These are phyloP conservation scores for Plasmodium adleri DNA, from an alignment of 169 alveolate genomes.

Conservation along the genomic window DNA sequence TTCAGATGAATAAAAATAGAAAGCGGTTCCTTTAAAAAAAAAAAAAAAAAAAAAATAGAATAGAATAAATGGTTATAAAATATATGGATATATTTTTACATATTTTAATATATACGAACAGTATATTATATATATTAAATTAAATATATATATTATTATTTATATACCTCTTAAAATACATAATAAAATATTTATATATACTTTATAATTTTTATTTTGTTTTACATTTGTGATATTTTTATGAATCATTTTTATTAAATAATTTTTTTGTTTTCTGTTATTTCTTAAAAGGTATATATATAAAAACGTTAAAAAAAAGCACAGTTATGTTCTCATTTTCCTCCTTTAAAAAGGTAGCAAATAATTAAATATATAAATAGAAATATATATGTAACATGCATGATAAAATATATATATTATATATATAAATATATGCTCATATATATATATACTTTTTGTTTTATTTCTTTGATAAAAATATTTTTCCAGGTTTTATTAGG, in stretches of 20 bases:
- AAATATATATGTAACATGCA: neutral
- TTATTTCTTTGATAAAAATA: too few species aligned
- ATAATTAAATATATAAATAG: neutral
- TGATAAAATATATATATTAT: neutral
- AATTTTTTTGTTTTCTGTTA: neutral
- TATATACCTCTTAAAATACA: neutral
- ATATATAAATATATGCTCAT: neutral
- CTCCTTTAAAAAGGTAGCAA: conserved; percentile 73
- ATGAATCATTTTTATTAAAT: neutral
- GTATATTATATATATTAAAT: neutral
- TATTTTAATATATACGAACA: neutral
- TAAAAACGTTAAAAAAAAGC: neutral
- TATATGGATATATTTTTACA: neutral
- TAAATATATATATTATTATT: neutral
- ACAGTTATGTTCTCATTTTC: conserved; percentile 61
- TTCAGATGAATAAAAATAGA: neutral
- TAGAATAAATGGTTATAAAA: neutral
- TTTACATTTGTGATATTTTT: neutral
- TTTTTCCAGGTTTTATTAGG: conserved; percentile 61
- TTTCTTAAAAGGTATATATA: neutral
- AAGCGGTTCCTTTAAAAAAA: neutral
- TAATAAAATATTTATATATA: conserved; percentile 3
- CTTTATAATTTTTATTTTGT: conserved; percentile 2
- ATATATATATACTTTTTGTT: neutral
- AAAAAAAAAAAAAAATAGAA: neutral